Evolutionary conservation across 2,329 filamentous ascomycete species (phyloP).

Genomic region (Fusarium vanettenii): DNA sequence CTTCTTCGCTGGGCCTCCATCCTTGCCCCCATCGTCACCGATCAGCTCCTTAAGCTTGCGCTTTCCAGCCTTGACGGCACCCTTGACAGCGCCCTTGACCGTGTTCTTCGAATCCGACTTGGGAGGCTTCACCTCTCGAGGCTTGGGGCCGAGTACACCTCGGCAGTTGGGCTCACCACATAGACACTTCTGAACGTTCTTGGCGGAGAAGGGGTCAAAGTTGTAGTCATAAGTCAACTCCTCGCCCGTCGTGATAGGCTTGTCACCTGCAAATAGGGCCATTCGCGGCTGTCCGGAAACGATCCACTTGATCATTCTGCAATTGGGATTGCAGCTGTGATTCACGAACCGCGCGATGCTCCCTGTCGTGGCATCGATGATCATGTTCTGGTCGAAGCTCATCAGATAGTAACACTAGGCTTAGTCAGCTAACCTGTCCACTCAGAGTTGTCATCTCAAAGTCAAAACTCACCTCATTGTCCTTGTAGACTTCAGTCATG

Average conservation of each 20-base stretch:
- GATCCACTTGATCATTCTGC: constrained; percentile 98
- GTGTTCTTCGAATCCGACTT: constrained; percentile 57
- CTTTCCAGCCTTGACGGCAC: constrained; percentile 62
- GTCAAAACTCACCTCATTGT: constrained; percentile 78
- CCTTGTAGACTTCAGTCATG: constrained; percentile 93
- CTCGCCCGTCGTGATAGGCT: constrained; percentile 91
- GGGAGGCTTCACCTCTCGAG: constrained; percentile 64
- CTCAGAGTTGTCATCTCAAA: neutral
- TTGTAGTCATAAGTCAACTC: constrained; percentile 95
- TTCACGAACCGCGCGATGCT: constrained; percentile 98
- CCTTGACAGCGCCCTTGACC: constrained; percentile 54
- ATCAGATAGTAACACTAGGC: constrained; percentile 97
- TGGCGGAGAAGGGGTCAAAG: constrained; percentile 75
- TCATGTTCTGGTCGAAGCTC: constrained; percentile 98
- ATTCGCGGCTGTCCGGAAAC: constrained; percentile 94
- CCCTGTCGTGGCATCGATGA: constrained; percentile 95
- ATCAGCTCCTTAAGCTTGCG: constrained; percentile 67
- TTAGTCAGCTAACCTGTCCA: constrained; percentile 19
- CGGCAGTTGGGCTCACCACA: constrained; percentile 73
- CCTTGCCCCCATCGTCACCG: constrained; percentile 52
- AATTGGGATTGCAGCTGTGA: constrained; percentile 96
- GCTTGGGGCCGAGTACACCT: constrained; percentile 71
- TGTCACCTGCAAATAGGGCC: constrained; percentile 93
- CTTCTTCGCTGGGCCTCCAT: constrained; percentile 62
- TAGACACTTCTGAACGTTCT: constrained; percentile 75